These are phyloP conservation scores for Globisporangium carolinianum DNA, from an alignment of 352 stramenopile species.

Conservation along the genomic window DNA sequence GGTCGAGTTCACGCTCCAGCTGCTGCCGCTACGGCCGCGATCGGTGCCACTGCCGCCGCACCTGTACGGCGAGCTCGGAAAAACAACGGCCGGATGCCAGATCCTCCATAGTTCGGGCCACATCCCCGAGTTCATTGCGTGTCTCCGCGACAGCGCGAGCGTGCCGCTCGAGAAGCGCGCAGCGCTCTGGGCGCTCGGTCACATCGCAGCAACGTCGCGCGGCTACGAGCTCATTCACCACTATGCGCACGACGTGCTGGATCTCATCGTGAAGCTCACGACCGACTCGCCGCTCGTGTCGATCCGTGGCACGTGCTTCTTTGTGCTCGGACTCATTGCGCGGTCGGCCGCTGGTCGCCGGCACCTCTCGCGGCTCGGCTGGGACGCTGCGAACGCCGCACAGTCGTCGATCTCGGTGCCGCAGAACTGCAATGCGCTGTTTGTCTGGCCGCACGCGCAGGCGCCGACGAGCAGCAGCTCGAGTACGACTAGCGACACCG, in stretches of 20 bases:
- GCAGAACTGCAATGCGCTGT: slow-evolving; percentile 73
- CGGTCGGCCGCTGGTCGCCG: slow-evolving; percentile 54
- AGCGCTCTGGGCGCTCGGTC: slow-evolving; percentile 78
- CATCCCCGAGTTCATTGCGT: slow-evolving; percentile 78
- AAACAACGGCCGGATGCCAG: slow-evolving; percentile 74
- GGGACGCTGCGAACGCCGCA: slow-evolving; percentile 64
- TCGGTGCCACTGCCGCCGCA: slow-evolving; percentile 77
- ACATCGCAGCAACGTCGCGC: slow-evolving; percentile 69
- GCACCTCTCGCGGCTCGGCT: slow-evolving; percentile 66
- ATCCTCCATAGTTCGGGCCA: slow-evolving; percentile 76
- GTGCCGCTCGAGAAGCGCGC: slow-evolving; percentile 81
- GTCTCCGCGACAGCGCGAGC: slow-evolving; percentile 71
- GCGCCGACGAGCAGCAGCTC: neutral
- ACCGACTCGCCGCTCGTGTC: slow-evolving; percentile 78
- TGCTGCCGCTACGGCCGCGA: slow-evolving; percentile 69
- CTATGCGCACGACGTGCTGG: slow-evolving; percentile 77
- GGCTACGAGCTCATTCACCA: slow-evolving; percentile 79
- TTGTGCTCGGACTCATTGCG: slow-evolving; percentile 72
- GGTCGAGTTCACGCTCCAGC: slow-evolving; percentile 84
- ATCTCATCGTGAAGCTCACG: slow-evolving; percentile 83
- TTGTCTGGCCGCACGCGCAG: slow-evolving; percentile 59
- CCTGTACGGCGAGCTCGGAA: slow-evolving; percentile 81
- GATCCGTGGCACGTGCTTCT: slow-evolving; percentile 83
- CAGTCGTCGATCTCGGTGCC: slow-evolving; percentile 77
- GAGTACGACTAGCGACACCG: neutral